Conservation (phyloP, 164 flowering plant species). For the Platanus orientalis region DNA sequence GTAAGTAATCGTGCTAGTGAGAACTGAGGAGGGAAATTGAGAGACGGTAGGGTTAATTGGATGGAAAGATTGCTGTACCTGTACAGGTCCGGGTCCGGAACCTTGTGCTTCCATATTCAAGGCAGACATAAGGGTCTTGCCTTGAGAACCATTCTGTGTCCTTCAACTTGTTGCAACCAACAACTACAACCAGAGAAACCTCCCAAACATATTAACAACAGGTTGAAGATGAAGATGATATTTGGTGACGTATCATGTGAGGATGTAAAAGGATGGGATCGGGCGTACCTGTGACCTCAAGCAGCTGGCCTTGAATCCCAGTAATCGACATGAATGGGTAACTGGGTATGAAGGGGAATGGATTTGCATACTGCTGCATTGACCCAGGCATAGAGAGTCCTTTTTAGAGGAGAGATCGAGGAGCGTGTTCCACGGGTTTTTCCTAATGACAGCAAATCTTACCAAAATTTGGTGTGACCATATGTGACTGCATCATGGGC, state of each 20-base stretch:
- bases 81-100: slow-evolving; percentile 79
- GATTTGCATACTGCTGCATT: not conserved
- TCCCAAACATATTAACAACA: not conserved
- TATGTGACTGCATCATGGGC: no score
- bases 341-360: not conserved
- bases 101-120: slow-evolving; percentile 73
- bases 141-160: slow-evolving; percentile 94
- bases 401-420: no score
- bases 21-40: not conserved
- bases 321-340: slow-evolving; percentile 54
- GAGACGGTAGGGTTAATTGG: not conserved
- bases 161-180: slow-evolving; percentile 68
- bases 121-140: slow-evolving; percentile 89
- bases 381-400: no score
- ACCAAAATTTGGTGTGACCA: no score
- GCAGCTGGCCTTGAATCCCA: slow-evolving; percentile 78
- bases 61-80: slow-evolving; percentile 41
- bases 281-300: slow-evolving; percentile 72
- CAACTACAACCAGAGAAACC: slow-evolving; percentile 42
- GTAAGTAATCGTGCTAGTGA: no score
- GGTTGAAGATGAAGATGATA: not conserved
- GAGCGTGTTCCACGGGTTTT: no score
- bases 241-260: not conserved
- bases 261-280: not conserved
- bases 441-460: no score